These are phyloP conservation scores for Botrytis tulipae DNA, from an alignment of 2,329 filamentous ascomycete species.

Conservation along the genomic window DNA sequence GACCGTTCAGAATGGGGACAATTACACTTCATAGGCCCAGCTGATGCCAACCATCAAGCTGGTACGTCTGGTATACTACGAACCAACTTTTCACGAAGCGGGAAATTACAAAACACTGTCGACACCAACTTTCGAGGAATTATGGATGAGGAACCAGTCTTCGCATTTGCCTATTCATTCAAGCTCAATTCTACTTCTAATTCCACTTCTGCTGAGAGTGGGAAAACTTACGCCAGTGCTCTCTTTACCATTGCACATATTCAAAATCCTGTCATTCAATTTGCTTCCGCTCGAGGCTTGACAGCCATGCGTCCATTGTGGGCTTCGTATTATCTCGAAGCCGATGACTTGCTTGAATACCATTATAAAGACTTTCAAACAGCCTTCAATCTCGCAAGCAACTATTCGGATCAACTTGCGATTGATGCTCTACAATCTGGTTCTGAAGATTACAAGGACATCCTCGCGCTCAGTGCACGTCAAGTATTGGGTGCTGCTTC, in stretches of 20 bases:
- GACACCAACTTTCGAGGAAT: slow-evolving; percentile 68
- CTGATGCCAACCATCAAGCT: slow-evolving; percentile 65
- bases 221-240: slow-evolving; percentile 49
- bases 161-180: slow-evolving; percentile 72
- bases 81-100: slow-evolving; percentile 66
- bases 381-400: slow-evolving; percentile 61
- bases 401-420: slow-evolving; percentile 71
- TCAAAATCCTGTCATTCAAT: slow-evolving; percentile 78
- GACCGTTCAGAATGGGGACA: slow-evolving; percentile 85
- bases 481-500: slow-evolving; percentile 78
- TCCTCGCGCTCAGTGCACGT: slow-evolving; percentile 72
- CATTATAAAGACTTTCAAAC: slow-evolving; percentile 73
- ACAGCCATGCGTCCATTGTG: slow-evolving; percentile 78
- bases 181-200: slow-evolving; percentile 45
- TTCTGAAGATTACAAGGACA: slow-evolving; percentile 72
- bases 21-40: slow-evolving; percentile 71
- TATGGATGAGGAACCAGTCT: slow-evolving; percentile 76
- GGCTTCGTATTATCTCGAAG: slow-evolving; percentile 68
- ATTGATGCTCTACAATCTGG: slow-evolving; percentile 72
- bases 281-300: slow-evolving; percentile 70
- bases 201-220: slow-evolving; percentile 30
- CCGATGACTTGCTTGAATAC: slow-evolving; percentile 65
- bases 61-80: slow-evolving; percentile 66
- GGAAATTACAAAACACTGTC: slow-evolving; percentile 62
- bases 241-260: slow-evolving; percentile 75